Evolutionary conservation across 108 stramenopile genomes (phyloP).

Genomic region (Fragilaria crotonensis): DNA sequence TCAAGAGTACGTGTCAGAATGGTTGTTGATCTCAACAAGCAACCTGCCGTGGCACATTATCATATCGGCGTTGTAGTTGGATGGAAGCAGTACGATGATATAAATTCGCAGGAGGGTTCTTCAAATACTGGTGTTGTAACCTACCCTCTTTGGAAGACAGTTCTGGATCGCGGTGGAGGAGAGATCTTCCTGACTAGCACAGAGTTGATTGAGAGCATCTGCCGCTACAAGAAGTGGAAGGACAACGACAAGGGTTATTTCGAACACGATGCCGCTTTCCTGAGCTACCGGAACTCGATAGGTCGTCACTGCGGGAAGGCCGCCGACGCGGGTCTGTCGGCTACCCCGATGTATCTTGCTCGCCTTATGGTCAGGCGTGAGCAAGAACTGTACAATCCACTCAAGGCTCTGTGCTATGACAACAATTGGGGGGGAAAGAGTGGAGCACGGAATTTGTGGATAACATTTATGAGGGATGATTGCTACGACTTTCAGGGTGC

Average conservation of each 20-base stretch:
- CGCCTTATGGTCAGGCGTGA: constrained; percentile 70
- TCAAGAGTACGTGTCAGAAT: constrained; percentile 51
- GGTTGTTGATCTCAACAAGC: constrained; percentile 45
- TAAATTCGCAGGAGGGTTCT: background rate
- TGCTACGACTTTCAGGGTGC: constrained; percentile 58
- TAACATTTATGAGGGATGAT: constrained; percentile 71
- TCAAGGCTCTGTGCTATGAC: constrained; percentile 61
- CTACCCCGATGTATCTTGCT: constrained; percentile 60
- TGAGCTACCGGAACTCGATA: constrained; percentile 60
- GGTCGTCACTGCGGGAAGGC: constrained; percentile 72
- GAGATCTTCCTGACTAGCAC: constrained; percentile 32
- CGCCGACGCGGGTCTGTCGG: constrained; percentile 62
- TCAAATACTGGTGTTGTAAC: background rate
- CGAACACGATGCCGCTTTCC: constrained; percentile 67
- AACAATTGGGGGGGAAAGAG: constrained; percentile 84
- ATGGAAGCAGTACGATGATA: constrained; percentile 38
- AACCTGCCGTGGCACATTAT: constrained; percentile 56
- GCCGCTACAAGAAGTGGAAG: constrained; percentile 48
- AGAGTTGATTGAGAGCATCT: constrained; percentile 52
- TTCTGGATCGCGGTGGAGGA: constrained; percentile 36
- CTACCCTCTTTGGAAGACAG: background rate
- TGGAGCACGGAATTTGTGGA: constrained; percentile 71
- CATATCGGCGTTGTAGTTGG: constrained; percentile 52
- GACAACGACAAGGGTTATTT: constrained; percentile 45
- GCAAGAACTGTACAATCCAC: constrained; percentile 63